These are phyloP conservation scores for Globisporangium spiculum DNA, from an alignment of 352 stramenopile genomes.

Conservation along the genomic window DNA sequence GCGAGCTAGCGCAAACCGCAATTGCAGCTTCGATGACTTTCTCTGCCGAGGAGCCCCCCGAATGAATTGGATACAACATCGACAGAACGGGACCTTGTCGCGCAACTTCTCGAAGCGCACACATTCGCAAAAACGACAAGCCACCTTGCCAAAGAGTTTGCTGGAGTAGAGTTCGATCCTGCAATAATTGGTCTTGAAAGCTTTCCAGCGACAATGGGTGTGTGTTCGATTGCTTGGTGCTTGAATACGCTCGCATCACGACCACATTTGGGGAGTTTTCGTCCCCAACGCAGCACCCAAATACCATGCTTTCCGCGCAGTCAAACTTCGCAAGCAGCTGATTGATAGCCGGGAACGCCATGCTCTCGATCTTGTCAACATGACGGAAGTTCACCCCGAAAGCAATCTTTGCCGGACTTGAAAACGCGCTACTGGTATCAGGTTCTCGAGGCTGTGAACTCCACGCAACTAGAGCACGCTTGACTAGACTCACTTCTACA, in stretches of 20 bases:
- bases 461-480: neutral
- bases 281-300: neutral
- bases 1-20: neutral
- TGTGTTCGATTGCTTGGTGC: neutral
- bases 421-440: neutral
- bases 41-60: neutral
- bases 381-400: constrained; percentile 11
- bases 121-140: constrained; percentile 20
- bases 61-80: neutral
- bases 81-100: constrained; percentile 5
- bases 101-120: constrained; percentile 17
- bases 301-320: neutral
- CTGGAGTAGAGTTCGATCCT: constrained; percentile 5
- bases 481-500: neutral
- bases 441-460: neutral
- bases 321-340: neutral
- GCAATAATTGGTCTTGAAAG: neutral
- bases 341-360: no score
- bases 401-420: neutral
- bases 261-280: neutral
- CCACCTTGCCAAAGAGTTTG: constrained; percentile 11
- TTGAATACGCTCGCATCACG: constrained; percentile 7
- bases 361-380: neutral
- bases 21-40: neutral
- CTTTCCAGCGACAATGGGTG: neutral